phyloP scores from a whole-genome alignment of 768 basidiomycete genomes.

The Pulveroboletus ravenelii region DNA sequence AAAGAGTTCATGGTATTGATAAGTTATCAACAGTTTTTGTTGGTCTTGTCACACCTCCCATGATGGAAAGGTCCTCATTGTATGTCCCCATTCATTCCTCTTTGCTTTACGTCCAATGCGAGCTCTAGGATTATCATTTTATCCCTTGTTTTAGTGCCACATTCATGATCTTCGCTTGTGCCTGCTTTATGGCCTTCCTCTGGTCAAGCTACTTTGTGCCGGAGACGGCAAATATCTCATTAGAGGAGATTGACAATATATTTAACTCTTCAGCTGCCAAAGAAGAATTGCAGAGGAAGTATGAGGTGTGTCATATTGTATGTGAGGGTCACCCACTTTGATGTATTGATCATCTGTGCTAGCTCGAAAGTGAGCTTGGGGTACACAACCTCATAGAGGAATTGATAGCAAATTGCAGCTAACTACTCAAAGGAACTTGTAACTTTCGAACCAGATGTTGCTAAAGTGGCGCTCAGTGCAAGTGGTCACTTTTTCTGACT shows the following conservation, averaged over 20 bases:
- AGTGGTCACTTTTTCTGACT: slow-evolving; percentile 6
- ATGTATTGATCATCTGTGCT: neutral
- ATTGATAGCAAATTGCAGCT: slow-evolving; percentile 23
- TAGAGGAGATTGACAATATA: slow-evolving; percentile 72
- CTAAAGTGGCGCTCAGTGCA: slow-evolving; percentile 31
- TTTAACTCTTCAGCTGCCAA: slow-evolving; percentile 56
- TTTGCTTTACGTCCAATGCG: neutral
- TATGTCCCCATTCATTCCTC: slow-evolving; percentile 22
- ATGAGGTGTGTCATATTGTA: slow-evolving; percentile 39
- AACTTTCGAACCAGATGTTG: slow-evolving; percentile 29
- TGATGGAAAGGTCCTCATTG: slow-evolving; percentile 60
- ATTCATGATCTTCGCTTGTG: slow-evolving; percentile 61
- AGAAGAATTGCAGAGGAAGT: slow-evolving; percentile 48
- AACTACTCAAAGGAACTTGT: slow-evolving; percentile 33
- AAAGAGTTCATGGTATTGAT: slow-evolving; percentile 4
- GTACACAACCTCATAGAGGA: slow-evolving; percentile 41
- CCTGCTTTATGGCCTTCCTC: slow-evolving; percentile 62
- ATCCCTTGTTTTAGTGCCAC: slow-evolving; percentile 43
- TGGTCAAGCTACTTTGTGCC: slow-evolving; percentile 70
- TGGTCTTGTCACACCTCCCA: slow-evolving; percentile 64
- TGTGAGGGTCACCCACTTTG: neutral
- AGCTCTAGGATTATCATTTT: neutral
- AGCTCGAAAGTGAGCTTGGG: slow-evolving; percentile 60
- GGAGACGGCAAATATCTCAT: slow-evolving; percentile 70
- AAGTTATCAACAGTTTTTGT: slow-evolving; percentile 52